These are phyloP conservation scores for Solanum corneliomulleri DNA, from an alignment of 257 asterid species.

Conservation along the genomic window DNA sequence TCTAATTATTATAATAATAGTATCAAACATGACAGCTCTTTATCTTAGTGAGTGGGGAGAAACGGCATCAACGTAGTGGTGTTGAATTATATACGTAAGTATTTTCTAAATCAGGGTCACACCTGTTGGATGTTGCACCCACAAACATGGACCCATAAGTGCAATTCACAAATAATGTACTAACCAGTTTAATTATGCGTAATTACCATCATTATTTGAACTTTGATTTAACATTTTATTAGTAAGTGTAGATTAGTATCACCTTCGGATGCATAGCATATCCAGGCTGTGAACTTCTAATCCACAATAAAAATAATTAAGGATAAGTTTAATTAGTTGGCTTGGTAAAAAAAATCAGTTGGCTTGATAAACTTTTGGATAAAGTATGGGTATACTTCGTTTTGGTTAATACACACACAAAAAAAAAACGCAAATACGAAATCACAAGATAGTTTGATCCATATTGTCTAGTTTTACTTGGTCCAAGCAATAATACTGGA, in stretches of 20 bases:
- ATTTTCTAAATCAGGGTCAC: neutral
- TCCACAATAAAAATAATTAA: neutral
- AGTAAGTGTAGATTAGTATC: neutral
- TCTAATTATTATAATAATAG: neutral
- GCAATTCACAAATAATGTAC: neutral
- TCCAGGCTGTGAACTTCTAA: neutral
- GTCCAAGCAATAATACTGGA: neutral
- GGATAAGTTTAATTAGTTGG: neutral
- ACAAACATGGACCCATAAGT: neutral
- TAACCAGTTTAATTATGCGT: neutral
- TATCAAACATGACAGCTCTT: neutral
- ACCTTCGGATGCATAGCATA: neutral
- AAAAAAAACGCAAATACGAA: neutral
- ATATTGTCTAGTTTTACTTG: neutral
- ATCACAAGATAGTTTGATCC: neutral
- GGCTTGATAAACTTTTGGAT: neutral
- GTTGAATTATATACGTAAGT: neutral
- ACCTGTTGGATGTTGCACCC: neutral
- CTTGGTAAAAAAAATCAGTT: no score
- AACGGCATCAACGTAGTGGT: neutral
- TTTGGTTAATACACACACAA: neutral
- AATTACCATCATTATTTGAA: neutral
- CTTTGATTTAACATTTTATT: neutral
- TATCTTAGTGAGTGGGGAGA: neutral
- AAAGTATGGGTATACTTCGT: neutral